Percentiles rank a stretch among this genome's conserved stretches.
Evolutionary conservation across 805 yeast species (phyloP).

Genomic region (Ogataea chonburiensis): DNA sequence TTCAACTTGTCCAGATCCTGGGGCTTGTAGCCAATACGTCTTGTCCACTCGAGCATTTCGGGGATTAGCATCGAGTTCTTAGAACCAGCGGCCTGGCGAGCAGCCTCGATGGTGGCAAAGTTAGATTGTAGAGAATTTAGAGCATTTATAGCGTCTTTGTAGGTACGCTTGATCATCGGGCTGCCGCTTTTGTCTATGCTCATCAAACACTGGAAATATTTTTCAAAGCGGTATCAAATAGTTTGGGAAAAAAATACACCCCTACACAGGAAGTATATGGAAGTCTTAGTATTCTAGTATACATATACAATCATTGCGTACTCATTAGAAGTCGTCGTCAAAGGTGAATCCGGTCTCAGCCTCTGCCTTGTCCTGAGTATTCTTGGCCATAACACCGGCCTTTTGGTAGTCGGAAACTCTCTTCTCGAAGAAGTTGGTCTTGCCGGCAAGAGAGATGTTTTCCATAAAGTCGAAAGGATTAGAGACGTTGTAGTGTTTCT

Average conservation of each 20-base stretch:
- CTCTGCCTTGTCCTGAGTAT: constrained; percentile 38
- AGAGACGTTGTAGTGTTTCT: constrained; percentile 79
- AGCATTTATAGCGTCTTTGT: constrained; percentile 74
- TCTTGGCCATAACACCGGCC: constrained; percentile 96
- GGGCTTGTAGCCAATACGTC: constrained; percentile 66
- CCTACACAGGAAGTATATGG: constrained; percentile 3
- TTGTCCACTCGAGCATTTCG: constrained; percentile 82
- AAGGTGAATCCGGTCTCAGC: constrained; percentile 65
- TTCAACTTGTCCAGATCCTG: constrained; percentile 71
- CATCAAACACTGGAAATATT: constrained; percentile 8
- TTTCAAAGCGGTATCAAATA: neutral
- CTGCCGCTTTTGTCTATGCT: constrained; percentile 4
- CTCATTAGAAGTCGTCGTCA: constrained; percentile 84
- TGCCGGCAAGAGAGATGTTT: constrained; percentile 96
- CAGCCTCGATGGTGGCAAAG: constrained; percentile 83
- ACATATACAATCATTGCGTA: constrained; percentile 12
- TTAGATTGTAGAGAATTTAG: constrained; percentile 89
- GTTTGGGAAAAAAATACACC: constrained; percentile 1
- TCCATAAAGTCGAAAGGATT: constrained; percentile 99
- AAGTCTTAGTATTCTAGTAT: constrained; percentile 11
- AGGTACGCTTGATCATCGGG: constrained; percentile 32
- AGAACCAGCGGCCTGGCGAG: constrained; percentile 60
- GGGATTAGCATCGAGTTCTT: constrained; percentile 70
- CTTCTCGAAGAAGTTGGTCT: constrained; percentile 98
- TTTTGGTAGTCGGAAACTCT: constrained; percentile 98